phyloP scores from a whole-genome alignment of 176 grass and related monocot species.

The Carex scoparia region DNA sequence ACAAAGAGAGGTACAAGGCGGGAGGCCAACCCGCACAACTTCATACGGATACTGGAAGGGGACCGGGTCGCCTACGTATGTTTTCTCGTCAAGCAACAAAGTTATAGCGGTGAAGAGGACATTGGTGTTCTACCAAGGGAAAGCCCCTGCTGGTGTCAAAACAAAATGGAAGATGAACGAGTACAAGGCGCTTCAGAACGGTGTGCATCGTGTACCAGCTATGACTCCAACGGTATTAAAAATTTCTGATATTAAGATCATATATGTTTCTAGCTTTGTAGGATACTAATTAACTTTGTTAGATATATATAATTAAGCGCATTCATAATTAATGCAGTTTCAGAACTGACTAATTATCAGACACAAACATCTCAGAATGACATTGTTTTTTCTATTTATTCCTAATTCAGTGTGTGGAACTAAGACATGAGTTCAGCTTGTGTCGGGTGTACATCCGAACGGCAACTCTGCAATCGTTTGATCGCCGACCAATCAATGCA shows the following conservation, averaged over 20 bases:
- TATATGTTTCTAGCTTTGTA: not conserved
- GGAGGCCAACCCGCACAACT: constrained; percentile 31
- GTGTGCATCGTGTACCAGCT: not conserved
- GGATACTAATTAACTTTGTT: not conserved
- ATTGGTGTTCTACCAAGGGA: constrained; percentile 76
- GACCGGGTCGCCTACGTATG: constrained; percentile 31
- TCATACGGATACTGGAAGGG: constrained; percentile 50
- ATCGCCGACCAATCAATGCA: constrained; percentile 50
- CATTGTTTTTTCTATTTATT: not conserved
- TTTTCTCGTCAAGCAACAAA: constrained; percentile 30
- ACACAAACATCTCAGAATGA: not conserved
- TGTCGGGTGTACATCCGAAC: constrained; percentile 60
- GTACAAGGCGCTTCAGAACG: constrained; percentile 44
- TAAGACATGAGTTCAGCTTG: constrained; percentile 57
- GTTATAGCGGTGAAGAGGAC: constrained; percentile 61
- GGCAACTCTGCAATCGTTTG: constrained; percentile 46
- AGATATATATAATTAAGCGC: not conserved
- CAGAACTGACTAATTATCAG: not conserved
- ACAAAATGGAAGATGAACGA: constrained; percentile 92
- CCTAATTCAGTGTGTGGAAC: constrained; percentile 8
- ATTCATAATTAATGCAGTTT: not conserved
- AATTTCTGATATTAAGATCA: not conserved
- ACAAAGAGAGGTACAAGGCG: constrained; percentile 29
- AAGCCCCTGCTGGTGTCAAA: constrained; percentile 39
- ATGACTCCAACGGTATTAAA: not conserved